Evolutionary conservation across 2,329 filamentous ascomycete species (phyloP), one percentile per base, ranked within the genome.

Genomic region (Helotiales sp.): DNA sequence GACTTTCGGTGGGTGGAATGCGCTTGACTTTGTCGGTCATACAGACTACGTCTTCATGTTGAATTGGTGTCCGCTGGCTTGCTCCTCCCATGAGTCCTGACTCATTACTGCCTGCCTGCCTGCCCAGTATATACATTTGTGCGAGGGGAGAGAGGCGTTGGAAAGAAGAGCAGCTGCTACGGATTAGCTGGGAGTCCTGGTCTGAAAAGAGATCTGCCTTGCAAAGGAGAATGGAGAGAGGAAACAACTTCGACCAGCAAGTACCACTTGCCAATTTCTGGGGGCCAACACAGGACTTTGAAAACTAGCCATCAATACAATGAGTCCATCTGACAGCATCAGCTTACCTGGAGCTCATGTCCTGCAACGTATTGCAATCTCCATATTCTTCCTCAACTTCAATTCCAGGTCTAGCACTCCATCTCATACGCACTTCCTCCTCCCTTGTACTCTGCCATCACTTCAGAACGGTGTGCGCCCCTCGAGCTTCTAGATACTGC

Each of bases 401-500:
- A 17, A 13, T 20, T 2, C 30, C 30, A 17, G 2, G 17, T 24
- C n/a, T 40, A 10, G 15, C 3, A 28, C n/a, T 55, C 49, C 22
- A 17, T 37, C n/a, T n/a, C 13, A 22, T 40, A n/a, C 13, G 10
- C 40, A 45, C 40, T 22, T 6, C 11, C 20, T 34, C 17, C 43
- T 17, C 11, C 34, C 24, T 28, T 10, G 2, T 24, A n/a, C 5
- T 2, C 5, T 5, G 5, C 45, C 65, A 30, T 77, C 71, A 77
- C 70, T 77, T 70, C 68, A 72, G 81, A 26, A 99, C 88, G 0
- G 95, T 96, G 79, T 99, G 95, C 13, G 96, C 96, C 34, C 93
- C 94, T 77, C 96, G 87, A 40, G 93, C 91, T 75, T 96, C 95
- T 61, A 99, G 83, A 78, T 96, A 97, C 75, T 91, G 90, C 81